A percentile compares a stretch with the other conserved stretches of the same genome.
These are phyloP conservation scores for Arthroderma sp. DNA, from an alignment of 2,329 filamentous ascomycete species.

Conservation along the genomic window DNA sequence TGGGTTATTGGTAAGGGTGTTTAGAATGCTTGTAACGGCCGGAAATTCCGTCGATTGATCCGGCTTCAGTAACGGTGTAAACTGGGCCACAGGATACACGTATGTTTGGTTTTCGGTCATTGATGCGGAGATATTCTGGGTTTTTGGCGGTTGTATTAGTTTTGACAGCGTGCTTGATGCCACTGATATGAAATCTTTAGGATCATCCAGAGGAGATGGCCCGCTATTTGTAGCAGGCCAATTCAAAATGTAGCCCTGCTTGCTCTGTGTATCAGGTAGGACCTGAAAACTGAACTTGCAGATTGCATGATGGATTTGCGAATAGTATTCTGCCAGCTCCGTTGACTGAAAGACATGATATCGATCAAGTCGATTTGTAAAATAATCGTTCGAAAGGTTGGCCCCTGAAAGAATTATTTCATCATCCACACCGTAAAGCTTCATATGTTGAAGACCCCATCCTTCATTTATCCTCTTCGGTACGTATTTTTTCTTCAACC, in stretches of 20 bases:
- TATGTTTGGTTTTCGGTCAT: conserved; percentile 48
- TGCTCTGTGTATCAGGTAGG: conserved; percentile 40
- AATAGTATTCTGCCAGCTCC: conserved; percentile 72
- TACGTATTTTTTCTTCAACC: conserved; percentile 67
- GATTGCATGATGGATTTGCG: conserved; percentile 61
- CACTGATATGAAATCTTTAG: conserved; percentile 55
- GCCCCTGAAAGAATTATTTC: conserved; percentile 91
- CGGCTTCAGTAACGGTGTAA: conserved; percentile 69
- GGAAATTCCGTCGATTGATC: conserved; percentile 83
- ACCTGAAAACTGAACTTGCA: conserved; percentile 73
- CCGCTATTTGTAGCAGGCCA: conserved; percentile 69
- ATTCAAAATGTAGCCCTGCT: conserved; percentile 42
- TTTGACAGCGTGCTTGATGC: conserved; percentile 56
- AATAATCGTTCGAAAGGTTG: conserved; percentile 87
- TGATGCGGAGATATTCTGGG: conserved; percentile 22
- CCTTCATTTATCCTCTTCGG: conserved; percentile 92
- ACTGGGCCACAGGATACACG: conserved; percentile 76
- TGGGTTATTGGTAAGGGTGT: conserved; percentile 48
- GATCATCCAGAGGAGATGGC: conserved; percentile 60
- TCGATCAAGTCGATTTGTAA: conserved; percentile 86
- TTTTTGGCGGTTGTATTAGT: conserved; percentile 47
- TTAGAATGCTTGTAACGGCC: conserved; percentile 62
- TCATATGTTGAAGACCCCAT: conserved; percentile 98
- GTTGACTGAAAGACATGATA: conserved; percentile 82
- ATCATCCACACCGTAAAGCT: conserved; percentile 90